phyloP scores from a whole-genome alignment of 495 filamentous ascomycete genomes.

The Saxophila tyrrhenica region DNA sequence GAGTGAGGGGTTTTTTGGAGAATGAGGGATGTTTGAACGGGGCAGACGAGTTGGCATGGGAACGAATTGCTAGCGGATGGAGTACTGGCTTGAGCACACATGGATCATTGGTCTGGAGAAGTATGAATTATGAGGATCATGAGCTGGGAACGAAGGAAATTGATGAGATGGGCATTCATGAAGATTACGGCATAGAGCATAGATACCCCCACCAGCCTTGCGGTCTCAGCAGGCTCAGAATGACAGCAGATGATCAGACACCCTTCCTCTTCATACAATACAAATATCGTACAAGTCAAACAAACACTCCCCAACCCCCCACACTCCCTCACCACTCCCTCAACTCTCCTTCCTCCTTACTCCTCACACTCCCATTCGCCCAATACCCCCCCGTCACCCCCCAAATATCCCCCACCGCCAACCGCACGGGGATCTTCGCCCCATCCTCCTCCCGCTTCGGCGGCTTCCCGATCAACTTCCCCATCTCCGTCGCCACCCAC shows the following conservation, averaged over 20 bases:
- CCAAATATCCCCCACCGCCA: constrained; percentile 17
- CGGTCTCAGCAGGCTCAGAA: neutral
- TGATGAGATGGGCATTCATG: no score
- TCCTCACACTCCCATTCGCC: constrained; percentile 19
- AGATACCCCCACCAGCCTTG: neutral
- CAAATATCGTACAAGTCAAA: no score
- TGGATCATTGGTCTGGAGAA: no score
- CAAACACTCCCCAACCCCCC: neutral
- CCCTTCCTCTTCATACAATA: no score
- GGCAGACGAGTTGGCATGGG: neutral
- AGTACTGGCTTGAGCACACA: neutral
- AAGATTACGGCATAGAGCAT: no score
- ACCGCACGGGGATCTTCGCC: constrained; percentile 17
- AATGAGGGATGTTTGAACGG: neutral
- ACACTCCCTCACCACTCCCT: constrained; percentile 13
- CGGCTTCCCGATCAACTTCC: constrained; percentile 12
- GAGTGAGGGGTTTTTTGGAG: neutral
- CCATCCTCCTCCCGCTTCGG: constrained; percentile 19
- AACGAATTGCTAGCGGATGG: neutral
- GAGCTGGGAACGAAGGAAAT: no score
- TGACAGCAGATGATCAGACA: no score
- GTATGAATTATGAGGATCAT: no score
- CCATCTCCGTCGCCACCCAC: constrained; percentile 26
- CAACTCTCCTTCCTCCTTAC: constrained; percentile 12
- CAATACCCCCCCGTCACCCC: constrained; percentile 18